Percentiles rank a stretch among this genome's conserved stretches.
Evolutionary conservation across 495 filamentous ascomycete species (phyloP).

Genomic region (Penicillium paradoxum): DNA sequence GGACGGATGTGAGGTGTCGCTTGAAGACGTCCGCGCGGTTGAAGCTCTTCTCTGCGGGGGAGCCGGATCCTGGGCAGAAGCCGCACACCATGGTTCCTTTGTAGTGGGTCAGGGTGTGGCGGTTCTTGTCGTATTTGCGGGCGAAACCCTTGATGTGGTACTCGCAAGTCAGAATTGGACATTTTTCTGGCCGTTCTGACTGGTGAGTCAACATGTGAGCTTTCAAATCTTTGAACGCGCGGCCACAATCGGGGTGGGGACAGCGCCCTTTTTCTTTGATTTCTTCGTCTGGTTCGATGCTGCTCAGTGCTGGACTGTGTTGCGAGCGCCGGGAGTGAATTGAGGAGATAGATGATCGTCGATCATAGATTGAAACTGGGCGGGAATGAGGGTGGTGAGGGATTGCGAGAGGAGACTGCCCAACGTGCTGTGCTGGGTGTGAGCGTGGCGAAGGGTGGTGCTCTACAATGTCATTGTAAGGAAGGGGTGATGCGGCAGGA

Average conservation of each 20-base stretch:
- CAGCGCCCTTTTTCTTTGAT: constrained; percentile 66
- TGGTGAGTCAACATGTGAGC: constrained; percentile 97
- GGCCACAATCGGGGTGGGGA: constrained; percentile 78
- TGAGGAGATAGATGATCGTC: constrained; percentile 53
- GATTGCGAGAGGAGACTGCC: constrained; percentile 34
- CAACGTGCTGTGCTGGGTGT: constrained; percentile 24
- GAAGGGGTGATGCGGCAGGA: constrained; percentile 31
- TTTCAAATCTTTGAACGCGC: constrained; percentile 89
- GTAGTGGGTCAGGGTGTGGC: constrained; percentile 98
- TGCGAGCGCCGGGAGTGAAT: constrained; percentile 51
- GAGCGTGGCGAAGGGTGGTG: constrained; percentile 26
- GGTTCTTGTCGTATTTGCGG: constrained; percentile 96
- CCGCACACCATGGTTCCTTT: constrained; percentile 99
- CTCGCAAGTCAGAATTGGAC: constrained; percentile 88
- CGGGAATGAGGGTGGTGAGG: constrained; percentile 33
- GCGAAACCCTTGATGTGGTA: constrained; percentile 96
- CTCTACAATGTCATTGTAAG: constrained; percentile 26
- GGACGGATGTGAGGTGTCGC: constrained; percentile 88
- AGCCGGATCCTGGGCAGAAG: constrained; percentile 91
- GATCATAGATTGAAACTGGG: constrained; percentile 36
- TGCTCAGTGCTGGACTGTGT: constrained; percentile 49
- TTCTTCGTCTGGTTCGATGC: constrained; percentile 56
- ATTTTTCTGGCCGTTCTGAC: constrained; percentile 91
- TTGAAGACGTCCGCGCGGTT: constrained; percentile 99
- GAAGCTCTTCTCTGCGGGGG: constrained; percentile 93